Percentiles rank a stretch among this genome's conserved stretches.
Conservation (phyloP, 1,284 basidiomycete species). For the Erythrobasidium hasegawianum region DNA sequence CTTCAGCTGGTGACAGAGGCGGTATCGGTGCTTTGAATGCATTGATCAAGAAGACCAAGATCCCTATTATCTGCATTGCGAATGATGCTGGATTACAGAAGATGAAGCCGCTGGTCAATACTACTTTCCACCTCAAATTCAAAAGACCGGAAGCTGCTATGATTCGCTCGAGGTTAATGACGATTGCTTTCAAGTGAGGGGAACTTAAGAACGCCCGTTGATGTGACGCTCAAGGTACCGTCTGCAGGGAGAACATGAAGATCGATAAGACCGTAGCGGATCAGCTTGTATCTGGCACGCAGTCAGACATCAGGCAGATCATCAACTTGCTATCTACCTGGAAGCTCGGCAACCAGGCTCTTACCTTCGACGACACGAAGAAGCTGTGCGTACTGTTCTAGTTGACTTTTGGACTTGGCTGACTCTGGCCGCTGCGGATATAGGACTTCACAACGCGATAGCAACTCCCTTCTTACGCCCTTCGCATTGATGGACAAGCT, state of each 20-base stretch:
- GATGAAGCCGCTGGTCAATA: slow-evolving; percentile 76
- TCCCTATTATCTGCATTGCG: slow-evolving; percentile 97
- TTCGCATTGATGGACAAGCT: slow-evolving; percentile 83
- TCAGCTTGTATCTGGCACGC: slow-evolving; percentile 79
- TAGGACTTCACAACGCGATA: slow-evolving; percentile 84
- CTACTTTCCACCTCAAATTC: slow-evolving; percentile 74
- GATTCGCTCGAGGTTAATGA: slow-evolving; percentile 79
- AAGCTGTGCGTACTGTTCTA: slow-evolving; percentile 60
- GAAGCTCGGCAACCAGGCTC: slow-evolving; percentile 67
- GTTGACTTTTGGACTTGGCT: background rate
- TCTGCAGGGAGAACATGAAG: slow-evolving; percentile 78
- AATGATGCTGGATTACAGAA: slow-evolving; percentile 85
- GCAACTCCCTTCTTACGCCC: slow-evolving; percentile 82
- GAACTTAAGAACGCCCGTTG: slow-evolving; percentile 45
- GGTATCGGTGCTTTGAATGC: slow-evolving; percentile 89
- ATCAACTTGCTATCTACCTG: slow-evolving; percentile 98
- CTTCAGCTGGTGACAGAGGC: slow-evolving; percentile 95
- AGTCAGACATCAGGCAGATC: slow-evolving; percentile 93
- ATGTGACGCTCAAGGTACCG: background rate
- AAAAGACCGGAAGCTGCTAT: slow-evolving; percentile 66
- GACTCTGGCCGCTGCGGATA: background rate
- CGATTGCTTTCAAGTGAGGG: slow-evolving; percentile 82
- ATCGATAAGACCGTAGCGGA: slow-evolving; percentile 85
- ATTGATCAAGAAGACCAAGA: slow-evolving; percentile 90
- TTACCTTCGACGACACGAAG: slow-evolving; percentile 90